These are phyloP conservation scores for Chlorella vulgaris DNA, from an alignment of 139 green algal genomes.

Conservation along the genomic window DNA sequence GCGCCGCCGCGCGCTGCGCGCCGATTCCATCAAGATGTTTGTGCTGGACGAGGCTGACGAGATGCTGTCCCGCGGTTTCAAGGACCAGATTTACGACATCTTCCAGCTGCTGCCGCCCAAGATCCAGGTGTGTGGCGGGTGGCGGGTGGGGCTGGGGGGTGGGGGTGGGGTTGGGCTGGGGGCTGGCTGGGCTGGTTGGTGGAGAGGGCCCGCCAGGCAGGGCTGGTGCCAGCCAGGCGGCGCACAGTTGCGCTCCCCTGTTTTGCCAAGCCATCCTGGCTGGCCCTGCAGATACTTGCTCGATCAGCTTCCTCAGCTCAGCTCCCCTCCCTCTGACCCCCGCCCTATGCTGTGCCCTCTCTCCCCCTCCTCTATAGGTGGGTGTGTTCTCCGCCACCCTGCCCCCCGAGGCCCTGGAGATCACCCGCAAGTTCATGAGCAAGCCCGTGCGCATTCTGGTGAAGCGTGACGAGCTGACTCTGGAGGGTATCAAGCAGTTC, in stretches of 20 bases:
- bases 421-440: conserved; percentile 99
- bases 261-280: no score
- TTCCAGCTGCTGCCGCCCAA: conserved; percentile 99
- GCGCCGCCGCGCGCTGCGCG: conserved; percentile 89
- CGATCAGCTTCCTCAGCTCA: no score
- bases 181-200: no score
- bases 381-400: conserved; percentile 99
- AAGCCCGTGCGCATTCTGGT: conserved; percentile 99
- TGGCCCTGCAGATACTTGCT: no score
- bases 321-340: no score
- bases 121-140: conserved; percentile 82
- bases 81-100: conserved; percentile 99
- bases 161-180: background rate
- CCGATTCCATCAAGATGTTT: conserved; percentile 95
- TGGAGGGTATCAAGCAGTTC: conserved; percentile 99
- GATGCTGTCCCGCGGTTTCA: conserved; percentile 99
- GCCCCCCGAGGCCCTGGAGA: conserved; percentile 98
- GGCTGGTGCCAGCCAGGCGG: no score
- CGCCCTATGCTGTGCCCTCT: no score
- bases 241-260: no score
- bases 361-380: conserved; percentile 69
- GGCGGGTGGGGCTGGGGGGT: background rate
- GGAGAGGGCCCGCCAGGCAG: no score
- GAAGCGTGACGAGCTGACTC: conserved; percentile 99
- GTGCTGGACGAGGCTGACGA: conserved; percentile 98